Evolutionary conservation across 2,329 filamentous ascomycete species (phyloP).

Genomic region (Exophiala mesophila): DNA sequence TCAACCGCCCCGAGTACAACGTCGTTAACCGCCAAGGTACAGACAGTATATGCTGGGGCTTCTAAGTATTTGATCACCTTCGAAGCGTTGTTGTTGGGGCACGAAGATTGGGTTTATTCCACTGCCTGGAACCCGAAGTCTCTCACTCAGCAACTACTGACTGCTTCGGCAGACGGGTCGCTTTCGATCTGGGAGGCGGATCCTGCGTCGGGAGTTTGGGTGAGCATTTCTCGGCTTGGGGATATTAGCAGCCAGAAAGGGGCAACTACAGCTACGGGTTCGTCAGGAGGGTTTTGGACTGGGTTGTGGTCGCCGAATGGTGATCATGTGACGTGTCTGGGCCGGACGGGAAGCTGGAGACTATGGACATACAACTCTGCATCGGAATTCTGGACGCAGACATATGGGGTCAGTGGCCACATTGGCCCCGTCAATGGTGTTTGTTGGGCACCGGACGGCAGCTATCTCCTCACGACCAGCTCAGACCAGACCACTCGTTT

Average conservation of each 20-base stretch:
- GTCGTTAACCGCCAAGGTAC: conserved; percentile 76
- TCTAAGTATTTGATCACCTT: conserved; percentile 78
- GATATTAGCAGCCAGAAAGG: conserved; percentile 95
- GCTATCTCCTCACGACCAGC: conserved; percentile 82
- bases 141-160: conserved; percentile 66
- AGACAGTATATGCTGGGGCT: conserved; percentile 61
- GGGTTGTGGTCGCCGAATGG: conserved; percentile 85
- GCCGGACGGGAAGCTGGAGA: conserved; percentile 89
- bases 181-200: conserved; percentile 91
- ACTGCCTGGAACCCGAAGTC: conserved; percentile 63
- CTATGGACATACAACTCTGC: conserved; percentile 65
- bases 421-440: conserved; percentile 74
- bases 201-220: conserved; percentile 78
- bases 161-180: conserved; percentile 92
- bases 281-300: conserved; percentile 93
- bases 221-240: conserved; percentile 77
- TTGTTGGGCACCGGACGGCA: conserved; percentile 75
- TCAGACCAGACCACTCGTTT: conserved; percentile 89
- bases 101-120: conserved; percentile 98
- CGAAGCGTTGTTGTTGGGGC: conserved; percentile 85
- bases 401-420: conserved; percentile 76
- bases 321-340: conserved; percentile 64
- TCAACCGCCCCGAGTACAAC: conserved; percentile 44
- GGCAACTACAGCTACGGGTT: conserved; percentile 92
- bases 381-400: conserved; percentile 68